Percentiles rank a stretch among this genome's conserved stretches.
These are phyloP conservation scores for Aspergillus carbonarius DNA, from an alignment of 2,329 filamentous ascomycete species.

Conservation along the genomic window DNA sequence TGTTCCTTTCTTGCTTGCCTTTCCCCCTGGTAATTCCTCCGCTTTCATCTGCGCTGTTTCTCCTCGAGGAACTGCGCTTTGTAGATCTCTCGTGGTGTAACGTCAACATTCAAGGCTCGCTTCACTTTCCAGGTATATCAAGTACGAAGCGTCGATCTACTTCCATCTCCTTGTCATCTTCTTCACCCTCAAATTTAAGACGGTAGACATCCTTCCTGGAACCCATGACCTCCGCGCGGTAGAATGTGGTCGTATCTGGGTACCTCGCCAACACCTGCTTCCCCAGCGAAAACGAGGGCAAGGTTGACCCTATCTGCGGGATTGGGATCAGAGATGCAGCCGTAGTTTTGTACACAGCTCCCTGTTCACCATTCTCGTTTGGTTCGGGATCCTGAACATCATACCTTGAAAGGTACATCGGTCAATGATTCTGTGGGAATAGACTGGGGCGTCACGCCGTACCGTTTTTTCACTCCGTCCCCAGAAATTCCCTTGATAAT, in stretches of 20 bases:
- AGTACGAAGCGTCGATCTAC: constrained; percentile 75
- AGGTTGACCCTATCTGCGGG: constrained; percentile 58
- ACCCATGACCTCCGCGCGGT: constrained; percentile 77
- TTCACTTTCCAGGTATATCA: constrained; percentile 60
- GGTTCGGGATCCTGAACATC: constrained; percentile 78
- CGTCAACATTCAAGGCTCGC: not conserved
- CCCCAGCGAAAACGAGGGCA: constrained; percentile 63
- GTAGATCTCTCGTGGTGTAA: not conserved
- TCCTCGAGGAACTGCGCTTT: not conserved
- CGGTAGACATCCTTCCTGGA: constrained; percentile 54
- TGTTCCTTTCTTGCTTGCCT: not conserved
- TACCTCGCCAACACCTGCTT: constrained; percentile 76
- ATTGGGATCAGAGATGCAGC: constrained; percentile 77
- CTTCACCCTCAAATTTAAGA: constrained; percentile 77
- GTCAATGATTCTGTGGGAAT: constrained; percentile 15
- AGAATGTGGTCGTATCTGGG: constrained; percentile 81
- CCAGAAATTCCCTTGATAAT: constrained; percentile 73
- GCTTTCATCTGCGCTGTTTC: not conserved
- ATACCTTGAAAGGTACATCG: constrained; percentile 52
- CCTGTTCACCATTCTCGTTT: constrained; percentile 65
- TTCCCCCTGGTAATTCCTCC: not conserved
- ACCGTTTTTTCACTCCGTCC: constrained; percentile 68
- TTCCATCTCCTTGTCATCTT: constrained; percentile 69
- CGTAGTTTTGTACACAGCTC: constrained; percentile 63
- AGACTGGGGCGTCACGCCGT: constrained; percentile 18